Conservation (phyloP, 306 rosid species). For the Malus domestica region ASM211411v1 NC_041793.1:23979501-23980000, state of each 20-base stretch:
- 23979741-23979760: too few species aligned
- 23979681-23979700: too few species aligned
- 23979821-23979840: neutral
- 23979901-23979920: constrained; percentile 1
- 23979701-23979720: too few species aligned
- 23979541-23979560: too few species aligned
- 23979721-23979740: too few species aligned
- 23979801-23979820: neutral
- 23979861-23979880: neutral
- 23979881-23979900: constrained; percentile 39
- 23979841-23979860: neutral
- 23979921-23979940: constrained; percentile 36
- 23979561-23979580: rapidly evolving
- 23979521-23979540: too few species aligned
- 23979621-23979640: too few species aligned
- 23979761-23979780: neutral
- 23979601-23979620: too few species aligned
- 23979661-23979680: too few species aligned
- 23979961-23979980: neutral
- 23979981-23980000: constrained; percentile 1
- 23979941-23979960: constrained; percentile 16
- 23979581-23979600: too few species aligned
- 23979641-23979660: too few species aligned
- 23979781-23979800: neutral
- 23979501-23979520: too few species aligned